Conservation (phyloP, 2,329 filamentous ascomycete genomes). For the Ophiostoma ulmi region DNA sequence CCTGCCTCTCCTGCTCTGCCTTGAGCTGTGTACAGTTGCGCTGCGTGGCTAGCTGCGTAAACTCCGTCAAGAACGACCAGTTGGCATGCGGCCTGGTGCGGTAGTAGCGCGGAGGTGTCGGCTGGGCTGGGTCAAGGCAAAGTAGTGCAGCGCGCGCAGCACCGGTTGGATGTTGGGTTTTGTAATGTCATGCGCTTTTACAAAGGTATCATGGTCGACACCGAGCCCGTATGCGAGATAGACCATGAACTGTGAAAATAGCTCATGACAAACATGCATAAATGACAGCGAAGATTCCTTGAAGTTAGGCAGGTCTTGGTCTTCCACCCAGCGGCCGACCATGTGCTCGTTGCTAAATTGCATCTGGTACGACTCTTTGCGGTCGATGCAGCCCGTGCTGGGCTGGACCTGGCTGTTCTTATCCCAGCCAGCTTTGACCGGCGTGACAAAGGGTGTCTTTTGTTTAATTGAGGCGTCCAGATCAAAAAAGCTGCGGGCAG, state of each 20-base stretch:
- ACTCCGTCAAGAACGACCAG: background rate
- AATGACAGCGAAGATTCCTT: background rate
- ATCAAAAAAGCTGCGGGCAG: background rate
- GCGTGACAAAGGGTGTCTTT: background rate
- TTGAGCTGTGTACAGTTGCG: background rate
- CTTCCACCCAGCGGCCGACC: background rate
- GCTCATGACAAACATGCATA: background rate
- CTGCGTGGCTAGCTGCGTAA: background rate
- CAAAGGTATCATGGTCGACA: background rate
- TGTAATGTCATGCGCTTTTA: background rate
- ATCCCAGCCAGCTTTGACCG: background rate
- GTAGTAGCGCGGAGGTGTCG: background rate
- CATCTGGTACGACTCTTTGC: constrained; percentile 3
- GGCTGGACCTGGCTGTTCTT: background rate
- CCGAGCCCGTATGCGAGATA: background rate
- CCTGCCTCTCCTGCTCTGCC: background rate
- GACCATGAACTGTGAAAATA: background rate
- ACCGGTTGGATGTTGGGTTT: background rate
- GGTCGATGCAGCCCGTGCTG: background rate
- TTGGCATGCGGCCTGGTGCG: background rate
- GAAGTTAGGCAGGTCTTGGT: background rate
- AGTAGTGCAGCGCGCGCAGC: background rate
- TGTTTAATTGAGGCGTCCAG: background rate
- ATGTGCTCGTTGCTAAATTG: background rate
- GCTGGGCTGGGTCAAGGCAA: background rate